These are phyloP conservation scores for Psophocarpus tetragonolobus DNA, from an alignment of 306 rosid species.

Conservation along the genomic window DNA sequence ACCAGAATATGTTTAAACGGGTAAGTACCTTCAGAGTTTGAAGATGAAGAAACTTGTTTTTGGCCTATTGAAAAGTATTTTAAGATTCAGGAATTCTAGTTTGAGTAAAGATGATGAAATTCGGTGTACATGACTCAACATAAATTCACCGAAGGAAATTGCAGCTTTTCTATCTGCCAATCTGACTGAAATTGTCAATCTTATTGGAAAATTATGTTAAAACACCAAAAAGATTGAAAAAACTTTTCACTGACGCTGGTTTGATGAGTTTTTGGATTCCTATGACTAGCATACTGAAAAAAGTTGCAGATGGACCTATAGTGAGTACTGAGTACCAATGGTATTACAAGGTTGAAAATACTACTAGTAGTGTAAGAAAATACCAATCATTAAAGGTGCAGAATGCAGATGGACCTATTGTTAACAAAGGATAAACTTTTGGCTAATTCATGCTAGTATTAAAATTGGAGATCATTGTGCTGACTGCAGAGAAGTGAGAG, in stretches of 20 bases:
- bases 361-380: conserved; percentile 45
- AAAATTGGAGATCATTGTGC: conserved; percentile 27
- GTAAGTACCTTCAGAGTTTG: no score
- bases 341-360: conserved; percentile 82
- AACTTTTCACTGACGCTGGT: conserved; percentile 56
- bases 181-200: conserved; percentile 67
- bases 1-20: no score
- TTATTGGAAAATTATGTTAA: conserved; percentile 79
- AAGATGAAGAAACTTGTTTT: no score
- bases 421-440: not conserved
- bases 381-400: not conserved
- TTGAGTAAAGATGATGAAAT: no score
- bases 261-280: conserved; percentile 76
- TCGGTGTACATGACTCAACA: no score
- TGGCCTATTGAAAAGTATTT: no score
- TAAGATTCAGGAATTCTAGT: no score
- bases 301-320: conserved; percentile 71
- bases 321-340: no score
- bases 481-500: conserved; percentile 86
- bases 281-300: conserved; percentile 56
- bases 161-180: conserved; percentile 64
- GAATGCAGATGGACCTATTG: not conserved
- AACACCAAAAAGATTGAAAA: conserved; percentile 65
- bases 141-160: conserved; percentile 48
- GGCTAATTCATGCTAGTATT: not conserved